Base-by-base conservation (phyloP, 108 stramenopile species). In the Schizochytrium sp. region DNA sequence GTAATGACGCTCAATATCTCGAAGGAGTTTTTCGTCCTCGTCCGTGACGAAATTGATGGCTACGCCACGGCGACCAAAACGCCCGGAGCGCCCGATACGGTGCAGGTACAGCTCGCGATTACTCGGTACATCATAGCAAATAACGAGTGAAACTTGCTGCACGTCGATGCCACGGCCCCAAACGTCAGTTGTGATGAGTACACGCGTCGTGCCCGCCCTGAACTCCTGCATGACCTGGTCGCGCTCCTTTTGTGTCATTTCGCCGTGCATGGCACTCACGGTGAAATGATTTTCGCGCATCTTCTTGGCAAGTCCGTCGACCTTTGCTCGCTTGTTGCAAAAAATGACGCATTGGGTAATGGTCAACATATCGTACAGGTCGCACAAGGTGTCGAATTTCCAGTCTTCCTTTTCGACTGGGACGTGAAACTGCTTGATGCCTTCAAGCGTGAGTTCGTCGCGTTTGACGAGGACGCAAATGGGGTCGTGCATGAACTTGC, bases 131-230 rank as follows among this genome's bases (percentile, higher is more conserved):
- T 99, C 99, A 89, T 98, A 99, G 89, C 96, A 97, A 93, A 99
- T 98, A 16, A 99, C 99, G 72, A 99, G 94, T 55, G 96, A 97
- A 10, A 99, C 99, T 92, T 99, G 97, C 91, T 99, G 99, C 28
- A 99, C 98, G 91, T 99, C 99, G 88, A 99, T 95, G 47, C 99
- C 99, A 16, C 99, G 93, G 25, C 98, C 99, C 98, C 98, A 99
- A 23, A 99, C 87, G 91, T 99, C 99, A 6, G 99, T 99, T 21
- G 98, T 96, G 92, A 99, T 99, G 57, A 99, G 92, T 14, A 99
- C 99, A 2, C 99, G 94, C 10, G 97, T 95, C 12, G 94, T 92
- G 58, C 98, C 99, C 5, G 96, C 95, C 12, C 99, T 96, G 90
- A 99, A 99, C 76, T 99, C 98, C 69, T 97, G 95, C 99, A 99